phyloP scores from a whole-genome alignment of 148 eudicot species.

The Spergularia bocconei region DNA sequence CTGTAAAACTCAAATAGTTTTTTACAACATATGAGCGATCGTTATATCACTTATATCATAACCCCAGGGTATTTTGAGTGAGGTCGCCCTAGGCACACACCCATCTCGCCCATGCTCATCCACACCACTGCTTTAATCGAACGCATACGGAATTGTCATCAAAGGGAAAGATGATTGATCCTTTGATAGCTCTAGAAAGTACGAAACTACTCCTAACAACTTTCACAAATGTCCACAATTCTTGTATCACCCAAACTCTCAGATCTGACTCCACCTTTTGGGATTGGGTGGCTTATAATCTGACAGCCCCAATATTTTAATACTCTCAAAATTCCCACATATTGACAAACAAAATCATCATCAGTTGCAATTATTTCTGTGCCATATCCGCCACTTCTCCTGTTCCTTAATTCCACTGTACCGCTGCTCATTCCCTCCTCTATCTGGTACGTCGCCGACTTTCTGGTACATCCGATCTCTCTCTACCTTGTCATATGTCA shows the following conservation, averaged over 20 bases:
- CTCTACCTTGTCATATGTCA: too few relatives aligned
- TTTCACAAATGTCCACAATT: background rate
- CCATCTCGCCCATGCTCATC: too few relatives aligned
- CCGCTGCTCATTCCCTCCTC: background rate
- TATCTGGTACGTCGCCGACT: background rate
- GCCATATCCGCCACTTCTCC: conserved; percentile 8
- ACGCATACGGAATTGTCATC: too few relatives aligned
- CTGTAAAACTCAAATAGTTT: too few relatives aligned
- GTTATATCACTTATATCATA: too few relatives aligned
- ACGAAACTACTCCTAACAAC: background rate
- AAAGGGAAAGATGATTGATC: too few relatives aligned
- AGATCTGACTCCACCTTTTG: background rate
- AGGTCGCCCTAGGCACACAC: too few relatives aligned
- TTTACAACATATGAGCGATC: too few relatives aligned
- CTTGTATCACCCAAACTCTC: background rate
- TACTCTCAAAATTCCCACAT: background rate
- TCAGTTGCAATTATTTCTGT: background rate
- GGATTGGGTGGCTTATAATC: background rate
- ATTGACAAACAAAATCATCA: background rate
- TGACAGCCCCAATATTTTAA: background rate
- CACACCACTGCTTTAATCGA: too few relatives aligned
- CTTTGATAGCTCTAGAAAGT: too few relatives aligned
- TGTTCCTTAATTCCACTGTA: background rate
- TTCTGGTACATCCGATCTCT: too few relatives aligned
- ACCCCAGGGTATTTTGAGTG: too few relatives aligned